Conservation (phyloP, 208 protist species). For the Leishmania lainsoni region DNA sequence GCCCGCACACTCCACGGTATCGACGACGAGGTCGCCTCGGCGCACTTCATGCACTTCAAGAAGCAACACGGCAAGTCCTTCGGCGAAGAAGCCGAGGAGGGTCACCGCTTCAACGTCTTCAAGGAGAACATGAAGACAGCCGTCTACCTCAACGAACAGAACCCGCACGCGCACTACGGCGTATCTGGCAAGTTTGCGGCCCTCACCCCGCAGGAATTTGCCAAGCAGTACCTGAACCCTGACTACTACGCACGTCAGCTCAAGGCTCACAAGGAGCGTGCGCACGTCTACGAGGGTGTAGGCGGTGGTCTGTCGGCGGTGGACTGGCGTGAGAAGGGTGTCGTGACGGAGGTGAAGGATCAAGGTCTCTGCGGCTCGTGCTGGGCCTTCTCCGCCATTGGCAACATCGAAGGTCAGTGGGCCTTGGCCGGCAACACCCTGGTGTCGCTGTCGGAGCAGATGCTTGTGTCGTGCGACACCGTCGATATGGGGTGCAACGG, state of each 20-base stretch:
- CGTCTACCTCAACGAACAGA: constrained; percentile 33
- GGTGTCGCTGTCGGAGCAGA: constrained; percentile 92
- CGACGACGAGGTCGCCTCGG: constrained; percentile 15
- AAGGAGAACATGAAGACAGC: constrained; percentile 55
- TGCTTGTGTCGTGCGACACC: constrained; percentile 94
- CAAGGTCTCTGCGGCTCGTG: constrained; percentile 96
- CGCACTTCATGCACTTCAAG: constrained; percentile 77
- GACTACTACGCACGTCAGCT: constrained; percentile 21
- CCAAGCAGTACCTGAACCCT: constrained; percentile 36
- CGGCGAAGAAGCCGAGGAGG: constrained; percentile 49
- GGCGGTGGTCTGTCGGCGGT: constrained; percentile 2
- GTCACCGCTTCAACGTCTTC: constrained; percentile 58
- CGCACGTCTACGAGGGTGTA: constrained; percentile 11
- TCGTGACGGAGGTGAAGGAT: constrained; percentile 94
- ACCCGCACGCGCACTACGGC: constrained; percentile 68
- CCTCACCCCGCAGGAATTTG: constrained; percentile 60
- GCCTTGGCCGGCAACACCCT: constrained; percentile 55
- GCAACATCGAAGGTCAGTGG: constrained; percentile 88
- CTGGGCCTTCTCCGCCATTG: constrained; percentile 96
- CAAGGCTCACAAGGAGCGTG: constrained; percentile 9
- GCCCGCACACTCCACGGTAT: constrained; percentile 1
- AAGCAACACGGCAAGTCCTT: constrained; percentile 66
- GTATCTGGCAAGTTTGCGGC: constrained; percentile 50
- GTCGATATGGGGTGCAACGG: constrained; percentile 90
- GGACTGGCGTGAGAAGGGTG: constrained; percentile 90